Base-by-base conservation (phyloP, 2,329 filamentous ascomycete genomes). In the Penicillium aurantiogriseum region DNA sequence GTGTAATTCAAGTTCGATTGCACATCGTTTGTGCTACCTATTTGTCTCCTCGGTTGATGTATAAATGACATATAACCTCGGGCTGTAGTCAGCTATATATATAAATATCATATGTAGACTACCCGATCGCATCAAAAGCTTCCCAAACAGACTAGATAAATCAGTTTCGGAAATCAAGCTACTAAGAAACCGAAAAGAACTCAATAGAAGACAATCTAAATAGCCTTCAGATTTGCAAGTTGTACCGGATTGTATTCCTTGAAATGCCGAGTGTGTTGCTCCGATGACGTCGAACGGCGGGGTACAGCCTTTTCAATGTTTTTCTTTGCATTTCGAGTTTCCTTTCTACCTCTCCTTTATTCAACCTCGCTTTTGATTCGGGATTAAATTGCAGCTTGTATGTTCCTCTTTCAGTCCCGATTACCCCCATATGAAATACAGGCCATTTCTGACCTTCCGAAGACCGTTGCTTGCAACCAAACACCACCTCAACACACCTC, bases 211-310 rank as follows among this genome's bases (percentile, higher is more conserved):
- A 33, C 2, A 2, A 35, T 17, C 2, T 7, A 35, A 46, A 42
- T 33, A 19, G 33, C n/a, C 39, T 25, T 13, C 8, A 15, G 21
- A 27, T 5, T n/a, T 31, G 15, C 17, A 10, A 27, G 46, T 50
- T 25, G 39, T 38, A 42, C 43, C 25, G 29, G 40, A 42, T 51
- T 51, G 43, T 46, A 51, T 43, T 33, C 19, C 15, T 33, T 27
- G 21, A 50, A 62, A 54, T 55, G 49, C 60, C 58, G 58, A 57
- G n/a, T 58, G 51, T 56, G 52, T 56, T 31, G 54, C 44, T 54
- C 56, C 50, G 52, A 67, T 67, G 65, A 67, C 65, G 62, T 67
- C 63, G 52, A 43, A 7, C 35, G 33, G 62, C 54, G 63, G 62
- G 61, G 62, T 57, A 54, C 27, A 52, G 2, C 4, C 15, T 43